Percentiles rank a stretch among this genome's conserved stretches.
These are phyloP conservation scores for Cylindrodendrum hubeiense DNA, from an alignment of 2,329 filamentous ascomycete genomes.

Conservation along the genomic window DNA sequence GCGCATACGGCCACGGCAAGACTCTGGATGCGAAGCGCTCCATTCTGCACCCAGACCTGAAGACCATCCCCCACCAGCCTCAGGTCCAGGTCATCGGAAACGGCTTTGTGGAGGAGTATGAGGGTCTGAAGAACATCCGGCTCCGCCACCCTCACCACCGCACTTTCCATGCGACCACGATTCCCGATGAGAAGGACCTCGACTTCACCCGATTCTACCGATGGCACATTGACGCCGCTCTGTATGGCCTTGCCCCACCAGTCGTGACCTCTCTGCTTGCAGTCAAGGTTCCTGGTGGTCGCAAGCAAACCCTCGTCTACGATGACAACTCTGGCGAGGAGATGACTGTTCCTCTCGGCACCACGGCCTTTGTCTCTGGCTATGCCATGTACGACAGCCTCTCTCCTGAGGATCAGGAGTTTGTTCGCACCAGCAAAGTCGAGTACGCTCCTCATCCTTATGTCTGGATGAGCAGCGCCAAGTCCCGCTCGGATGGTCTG, in stretches of 20 bases:
- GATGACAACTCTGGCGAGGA: conserved; percentile 78
- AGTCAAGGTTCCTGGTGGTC: conserved; percentile 76
- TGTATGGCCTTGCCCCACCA: conserved; percentile 82
- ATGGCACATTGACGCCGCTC: conserved; percentile 85
- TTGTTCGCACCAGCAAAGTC: conserved; percentile 74
- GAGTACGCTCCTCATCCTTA: conserved; percentile 86
- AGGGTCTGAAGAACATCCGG: conserved; percentile 76
- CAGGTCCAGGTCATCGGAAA: conserved; percentile 84
- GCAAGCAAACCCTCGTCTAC: conserved; percentile 76
- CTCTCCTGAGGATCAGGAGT: conserved; percentile 73
- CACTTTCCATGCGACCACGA: conserved; percentile 77
- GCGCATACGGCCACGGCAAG: conserved; percentile 81
- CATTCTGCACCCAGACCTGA: conserved; percentile 82
- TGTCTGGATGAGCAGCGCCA: conserved; percentile 82
- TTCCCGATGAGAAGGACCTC: conserved; percentile 67
- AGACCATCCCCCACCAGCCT: conserved; percentile 83
- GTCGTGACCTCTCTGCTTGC: conserved; percentile 80
- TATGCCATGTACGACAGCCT: conserved; percentile 78
- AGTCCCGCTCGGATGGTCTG: conserved; percentile 75
- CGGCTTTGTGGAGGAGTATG: conserved; percentile 76
- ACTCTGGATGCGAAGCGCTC: conserved; percentile 73
- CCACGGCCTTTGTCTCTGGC: conserved; percentile 80
- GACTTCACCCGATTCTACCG: conserved; percentile 73
- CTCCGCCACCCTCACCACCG: conserved; percentile 82
- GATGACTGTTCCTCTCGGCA: conserved; percentile 77